Conservation (phyloP, 768 basidiomycete genomes). For the Cyclocybe cylindracea region DNA sequence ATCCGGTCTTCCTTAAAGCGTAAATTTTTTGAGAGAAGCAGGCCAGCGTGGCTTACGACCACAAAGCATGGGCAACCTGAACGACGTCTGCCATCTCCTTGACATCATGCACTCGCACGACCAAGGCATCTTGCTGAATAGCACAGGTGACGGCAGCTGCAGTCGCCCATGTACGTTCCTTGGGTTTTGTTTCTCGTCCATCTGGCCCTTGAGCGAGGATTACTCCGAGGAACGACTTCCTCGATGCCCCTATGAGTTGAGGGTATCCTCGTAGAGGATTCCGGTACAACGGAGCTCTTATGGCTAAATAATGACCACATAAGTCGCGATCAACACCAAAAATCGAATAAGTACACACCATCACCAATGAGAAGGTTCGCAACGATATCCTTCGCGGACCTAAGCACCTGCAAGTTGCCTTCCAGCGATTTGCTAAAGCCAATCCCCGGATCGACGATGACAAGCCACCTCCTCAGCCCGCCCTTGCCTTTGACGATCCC, state of each 20-base stretch:
- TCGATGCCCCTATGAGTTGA: constrained; percentile 73
- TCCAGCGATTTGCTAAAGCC: constrained; percentile 90
- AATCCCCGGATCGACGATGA: constrained; percentile 89
- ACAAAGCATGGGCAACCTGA: constrained; percentile 62
- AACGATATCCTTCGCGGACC: constrained; percentile 47
- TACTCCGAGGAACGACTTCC: constrained; percentile 82
- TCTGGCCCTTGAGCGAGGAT: constrained; percentile 53
- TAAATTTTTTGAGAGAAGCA: not conserved
- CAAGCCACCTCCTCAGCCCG: constrained; percentile 84
- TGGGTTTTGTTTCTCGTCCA: constrained; percentile 58
- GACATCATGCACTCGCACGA: constrained; percentile 85
- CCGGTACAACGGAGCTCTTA: constrained; percentile 11
- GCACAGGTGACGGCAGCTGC: constrained; percentile 74
- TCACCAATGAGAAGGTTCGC: constrained; percentile 35
- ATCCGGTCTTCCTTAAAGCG: not conserved
- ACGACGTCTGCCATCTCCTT: constrained; percentile 75
- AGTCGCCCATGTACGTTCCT: constrained; percentile 78
- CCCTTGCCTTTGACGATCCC: constrained; percentile 63
- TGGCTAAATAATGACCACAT: not conserved
- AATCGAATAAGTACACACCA: not conserved
- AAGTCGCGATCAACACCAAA: not conserved
- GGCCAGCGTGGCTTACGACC: constrained; percentile 24
- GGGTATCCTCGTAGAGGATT: constrained; percentile 64
- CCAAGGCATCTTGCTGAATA: constrained; percentile 67
- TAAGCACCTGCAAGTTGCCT: constrained; percentile 72